Evolutionary conservation across 2,329 filamentous ascomycete species (phyloP), one percentile per base, ranked within the genome.

Genomic region (Alternaria brassicicola): DNA sequence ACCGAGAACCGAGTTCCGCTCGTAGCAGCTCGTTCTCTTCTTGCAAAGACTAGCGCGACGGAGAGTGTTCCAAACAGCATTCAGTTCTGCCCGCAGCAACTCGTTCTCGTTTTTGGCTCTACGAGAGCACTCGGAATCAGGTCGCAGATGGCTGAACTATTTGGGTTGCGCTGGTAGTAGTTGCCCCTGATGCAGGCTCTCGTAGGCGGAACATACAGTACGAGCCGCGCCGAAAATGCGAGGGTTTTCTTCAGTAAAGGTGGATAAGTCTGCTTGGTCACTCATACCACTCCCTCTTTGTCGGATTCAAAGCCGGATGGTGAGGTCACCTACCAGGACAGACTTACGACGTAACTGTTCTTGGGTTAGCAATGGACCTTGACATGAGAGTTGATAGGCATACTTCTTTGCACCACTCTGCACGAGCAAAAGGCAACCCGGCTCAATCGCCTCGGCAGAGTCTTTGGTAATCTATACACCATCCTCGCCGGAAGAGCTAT

Each of bases 391-490:
- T 25, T 30, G 43, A 26, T 33, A 57, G 59, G 52, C 54, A 51
- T 63, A 97, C 93, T 89, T 97, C 93, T 72, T 97, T 93, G 71
- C 93, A 90, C 64, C 87, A 90, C 82, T 94, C 95, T 67, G 92
- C 90, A 78, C 93, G 64, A 97, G 85, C 74, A 99, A 82, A 76
- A 98, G 97, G 95, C 95, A 99, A 65, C 94, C 95, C 77, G 99
- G 86, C 86, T 99, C 95, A 79, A 99, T 99, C 68, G 98, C 95
- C 83, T 99, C 95, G 63, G 95, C 95, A 58, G 95, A 98, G 81
- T 99, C 95, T 82, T 98, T 98, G 60, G 95, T 99, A 59, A 99
- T 95, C 80, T 99, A 99, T 67, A 99, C 95, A 64, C 95, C 95
- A 81, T 99, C 95, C 80, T 99, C 95, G 79, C 98, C 95, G 81